Evolutionary conservation across 148 eudicot species (phyloP).

Genomic region (Agrostemma githago): DNA sequence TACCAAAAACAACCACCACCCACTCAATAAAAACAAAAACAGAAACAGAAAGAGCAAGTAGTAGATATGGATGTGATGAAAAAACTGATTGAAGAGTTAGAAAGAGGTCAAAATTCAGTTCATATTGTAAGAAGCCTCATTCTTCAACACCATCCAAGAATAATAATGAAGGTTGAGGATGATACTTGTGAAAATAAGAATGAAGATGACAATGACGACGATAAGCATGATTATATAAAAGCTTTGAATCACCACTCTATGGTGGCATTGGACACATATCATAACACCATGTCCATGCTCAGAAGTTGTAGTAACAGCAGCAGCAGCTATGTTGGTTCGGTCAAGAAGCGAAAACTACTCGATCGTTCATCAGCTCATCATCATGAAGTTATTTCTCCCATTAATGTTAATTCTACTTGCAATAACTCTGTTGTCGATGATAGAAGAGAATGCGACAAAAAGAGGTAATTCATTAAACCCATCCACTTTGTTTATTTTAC

Average conservation of each 20-base stretch:
- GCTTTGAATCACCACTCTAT: constrained; percentile 11
- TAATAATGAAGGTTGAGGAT: constrained; percentile 11
- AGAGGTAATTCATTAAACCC: constrained; percentile 7
- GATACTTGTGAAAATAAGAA: background rate
- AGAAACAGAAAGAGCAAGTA: too few relatives aligned
- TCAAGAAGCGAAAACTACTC: background rate
- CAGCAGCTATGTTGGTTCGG: too few relatives aligned
- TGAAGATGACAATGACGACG: background rate
- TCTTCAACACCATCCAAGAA: background rate
- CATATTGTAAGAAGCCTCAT: constrained; percentile 1
- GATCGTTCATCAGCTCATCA: background rate
- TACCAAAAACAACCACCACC: background rate
- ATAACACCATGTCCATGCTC: constrained; percentile 13
- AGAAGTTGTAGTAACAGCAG: background rate
- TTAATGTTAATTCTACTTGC: background rate
- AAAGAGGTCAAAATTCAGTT: constrained; percentile 23
- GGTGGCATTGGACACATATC: constrained; percentile 14
- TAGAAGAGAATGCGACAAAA: constrained; percentile 26
- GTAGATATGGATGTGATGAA: background rate
- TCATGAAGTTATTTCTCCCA: background rate
- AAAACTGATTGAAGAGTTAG: background rate
- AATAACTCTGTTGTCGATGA: background rate
- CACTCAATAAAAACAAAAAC: background rate
- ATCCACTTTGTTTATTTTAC: background rate
- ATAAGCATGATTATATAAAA: background rate